phyloP scores from a whole-genome alignment of 208 protist species.

The Tritrichomonas musculus region DNA sequence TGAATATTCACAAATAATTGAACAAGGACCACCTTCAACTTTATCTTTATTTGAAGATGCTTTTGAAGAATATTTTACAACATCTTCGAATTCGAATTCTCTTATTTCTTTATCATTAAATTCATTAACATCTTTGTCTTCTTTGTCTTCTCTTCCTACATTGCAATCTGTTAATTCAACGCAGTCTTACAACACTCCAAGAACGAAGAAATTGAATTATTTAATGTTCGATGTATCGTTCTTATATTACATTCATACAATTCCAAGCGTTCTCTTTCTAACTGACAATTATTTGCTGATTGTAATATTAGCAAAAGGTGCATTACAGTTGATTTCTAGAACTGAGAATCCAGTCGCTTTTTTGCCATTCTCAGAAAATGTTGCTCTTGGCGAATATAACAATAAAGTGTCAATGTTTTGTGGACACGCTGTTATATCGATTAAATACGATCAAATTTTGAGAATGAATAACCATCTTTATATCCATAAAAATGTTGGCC shows the following conservation, averaged over 20 bases:
- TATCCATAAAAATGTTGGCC: too few species aligned
- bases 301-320: neutral
- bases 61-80: neutral
- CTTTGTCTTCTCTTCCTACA: too few species aligned
- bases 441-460: too few species aligned
- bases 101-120: too few species aligned
- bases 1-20: neutral
- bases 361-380: neutral
- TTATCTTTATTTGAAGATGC: neutral
- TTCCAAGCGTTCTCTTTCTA: neutral
- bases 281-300: neutral
- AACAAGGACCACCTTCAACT: neutral
- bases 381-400: neutral
- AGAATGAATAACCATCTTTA: too few species aligned
- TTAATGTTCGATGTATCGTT: neutral
- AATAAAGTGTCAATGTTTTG: neutral
- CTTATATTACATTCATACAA: neutral
- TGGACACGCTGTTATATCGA: neutral
- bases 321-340: neutral
- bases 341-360: neutral
- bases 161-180: too few species aligned
- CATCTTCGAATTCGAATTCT: too few species aligned
- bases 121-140: too few species aligned
- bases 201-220: too few species aligned
- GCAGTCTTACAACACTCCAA: too few species aligned